Percentiles rank a stretch among this genome's conserved stretches.
phyloP scores from a whole-genome alignment of 345 rosid species.

The Syzygium grande region DNA sequence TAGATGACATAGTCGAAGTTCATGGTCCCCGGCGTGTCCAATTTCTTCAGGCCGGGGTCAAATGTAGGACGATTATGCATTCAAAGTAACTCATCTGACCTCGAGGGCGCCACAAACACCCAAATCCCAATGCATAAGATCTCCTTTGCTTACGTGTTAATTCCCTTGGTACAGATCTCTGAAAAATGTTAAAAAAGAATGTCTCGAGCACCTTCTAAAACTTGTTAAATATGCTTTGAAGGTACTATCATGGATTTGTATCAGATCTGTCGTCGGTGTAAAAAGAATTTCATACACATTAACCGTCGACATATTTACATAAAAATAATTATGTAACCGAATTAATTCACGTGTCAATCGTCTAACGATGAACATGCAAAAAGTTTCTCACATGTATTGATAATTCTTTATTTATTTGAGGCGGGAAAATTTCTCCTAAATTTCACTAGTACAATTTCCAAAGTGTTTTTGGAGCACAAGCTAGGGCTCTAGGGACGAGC shows the following conservation, averaged over 20 bases:
- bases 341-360: neutral
- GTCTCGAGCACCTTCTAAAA: neutral
- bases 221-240: neutral
- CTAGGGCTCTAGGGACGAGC: neutral
- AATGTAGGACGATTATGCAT: neutral
- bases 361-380: neutral
- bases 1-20: neutral
- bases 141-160: neutral
- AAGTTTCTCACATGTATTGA: neutral
- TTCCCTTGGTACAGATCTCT: neutral
- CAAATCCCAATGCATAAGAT: neutral
- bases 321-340: neutral
- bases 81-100: neutral
- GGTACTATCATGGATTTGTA: neutral
- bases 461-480: neutral
- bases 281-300: neutral
- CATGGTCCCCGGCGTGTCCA: neutral
- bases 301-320: neutral
- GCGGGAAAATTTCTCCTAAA: neutral
- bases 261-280: neutral
- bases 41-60: neutral
- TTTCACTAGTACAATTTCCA: neutral
- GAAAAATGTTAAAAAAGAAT: neutral
- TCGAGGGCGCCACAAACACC: neutral
- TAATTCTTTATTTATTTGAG: neutral